Evolutionary conservation across 257 asterid genomes (phyloP).

Genomic region (Ilex aquifolium): DNA sequence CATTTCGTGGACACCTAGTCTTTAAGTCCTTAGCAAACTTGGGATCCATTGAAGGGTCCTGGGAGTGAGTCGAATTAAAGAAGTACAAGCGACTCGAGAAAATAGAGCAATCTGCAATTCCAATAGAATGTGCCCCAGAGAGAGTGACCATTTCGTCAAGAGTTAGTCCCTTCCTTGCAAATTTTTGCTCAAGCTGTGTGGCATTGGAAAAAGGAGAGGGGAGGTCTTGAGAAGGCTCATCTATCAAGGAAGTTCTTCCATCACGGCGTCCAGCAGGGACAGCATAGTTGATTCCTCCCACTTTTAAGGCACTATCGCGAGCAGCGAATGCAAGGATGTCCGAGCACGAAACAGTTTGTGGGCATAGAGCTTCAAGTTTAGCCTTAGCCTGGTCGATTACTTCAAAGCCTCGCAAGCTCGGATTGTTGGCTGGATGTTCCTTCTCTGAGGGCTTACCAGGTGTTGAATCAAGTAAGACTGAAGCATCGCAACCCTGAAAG

Average conservation of each 20-base stretch:
- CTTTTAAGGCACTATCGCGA: constrained; percentile 24
- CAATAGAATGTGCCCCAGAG: constrained; percentile 48
- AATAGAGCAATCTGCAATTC: constrained; percentile 27
- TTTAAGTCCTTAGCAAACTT: constrained; percentile 14
- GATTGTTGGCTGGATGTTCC: constrained; percentile 16
- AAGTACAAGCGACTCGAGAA: constrained; percentile 15
- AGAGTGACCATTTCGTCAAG: constrained; percentile 39
- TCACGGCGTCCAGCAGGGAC: constrained; percentile 43
- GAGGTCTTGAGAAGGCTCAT: constrained; percentile 17
- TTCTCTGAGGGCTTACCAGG: constrained; percentile 19
- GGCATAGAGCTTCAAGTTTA: constrained; percentile 29
- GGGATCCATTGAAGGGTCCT: constrained; percentile 31
- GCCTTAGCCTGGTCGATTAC: constrained; percentile 36
- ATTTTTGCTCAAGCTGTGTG: constrained; percentile 15
- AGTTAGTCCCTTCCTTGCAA: constrained; percentile 30
- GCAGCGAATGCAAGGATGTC: constrained; percentile 38
- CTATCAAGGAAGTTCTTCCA: constrained; percentile 18
- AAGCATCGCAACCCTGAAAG: constrained; percentile 43
- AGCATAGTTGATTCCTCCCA: constrained; percentile 24
- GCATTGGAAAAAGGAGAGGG: constrained; percentile 21
- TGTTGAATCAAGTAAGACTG: constrained; percentile 30
- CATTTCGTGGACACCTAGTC: constrained; percentile 2
- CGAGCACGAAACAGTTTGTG: constrained; percentile 37
- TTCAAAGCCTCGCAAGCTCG: constrained; percentile 35
- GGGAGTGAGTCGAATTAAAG: neutral